These are phyloP conservation scores for Saccharomyces cerevisiae DNA, from an alignment of 805 yeast genomes.

Conservation along the genomic window DNA sequence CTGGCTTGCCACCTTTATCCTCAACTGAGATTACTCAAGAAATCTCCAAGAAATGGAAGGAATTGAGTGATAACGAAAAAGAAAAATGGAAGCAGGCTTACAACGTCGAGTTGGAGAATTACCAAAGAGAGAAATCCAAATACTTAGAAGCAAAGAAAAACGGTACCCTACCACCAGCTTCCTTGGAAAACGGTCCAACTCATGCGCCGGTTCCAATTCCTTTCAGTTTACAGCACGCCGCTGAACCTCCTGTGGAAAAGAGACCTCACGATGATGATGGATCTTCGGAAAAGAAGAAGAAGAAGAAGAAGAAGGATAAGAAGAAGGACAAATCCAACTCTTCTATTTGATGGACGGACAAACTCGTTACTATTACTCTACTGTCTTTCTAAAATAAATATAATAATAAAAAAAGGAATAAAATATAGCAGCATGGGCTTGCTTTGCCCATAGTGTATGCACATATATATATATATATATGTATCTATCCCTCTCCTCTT, in stretches of 20 bases:
- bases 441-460: background rate
- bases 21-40: constrained; percentile 74
- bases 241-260: constrained; percentile 28
- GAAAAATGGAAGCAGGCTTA: constrained; percentile 59
- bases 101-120: constrained; percentile 36
- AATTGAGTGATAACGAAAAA: constrained; percentile 60
- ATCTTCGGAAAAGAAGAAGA: constrained; percentile 35
- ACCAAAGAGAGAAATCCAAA: constrained; percentile 39
- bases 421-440: background rate
- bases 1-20: constrained; percentile 54
- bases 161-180: constrained; percentile 24
- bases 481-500: background rate
- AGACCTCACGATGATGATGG: constrained; percentile 31
- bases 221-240: constrained; percentile 19
- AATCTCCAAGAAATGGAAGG: constrained; percentile 74
- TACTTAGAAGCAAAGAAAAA: constrained; percentile 41
- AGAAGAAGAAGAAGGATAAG: constrained; percentile 47
- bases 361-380: background rate
- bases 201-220: constrained; percentile 38
- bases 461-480: background rate
- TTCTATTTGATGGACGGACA: background rate
- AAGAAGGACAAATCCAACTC: constrained; percentile 32
- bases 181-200: constrained; percentile 24
- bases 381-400: background rate
- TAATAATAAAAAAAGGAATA: background rate